Evolutionary conservation across 2,329 filamentous ascomycete genomes (phyloP).

Genomic region (Trichoderma simmonsii): DNA sequence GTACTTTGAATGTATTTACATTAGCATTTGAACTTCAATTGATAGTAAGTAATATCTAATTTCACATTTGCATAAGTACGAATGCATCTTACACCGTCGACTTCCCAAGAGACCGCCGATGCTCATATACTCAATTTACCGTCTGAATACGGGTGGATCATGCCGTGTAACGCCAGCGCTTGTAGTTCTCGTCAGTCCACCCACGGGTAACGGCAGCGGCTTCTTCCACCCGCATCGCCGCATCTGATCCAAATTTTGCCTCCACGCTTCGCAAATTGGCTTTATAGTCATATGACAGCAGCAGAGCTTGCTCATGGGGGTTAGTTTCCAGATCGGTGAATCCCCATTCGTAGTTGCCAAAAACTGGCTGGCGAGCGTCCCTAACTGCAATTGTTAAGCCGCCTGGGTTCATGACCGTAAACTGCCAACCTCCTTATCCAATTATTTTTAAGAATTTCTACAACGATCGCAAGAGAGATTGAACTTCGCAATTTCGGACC

Average conservation of each 20-base stretch:
- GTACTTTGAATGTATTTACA: not conserved
- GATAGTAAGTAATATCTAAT: not conserved
- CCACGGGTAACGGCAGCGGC: slow-evolving; percentile 33
- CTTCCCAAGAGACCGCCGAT: not conserved
- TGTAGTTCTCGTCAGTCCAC: slow-evolving; percentile 36
- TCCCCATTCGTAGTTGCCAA: slow-evolving; percentile 31
- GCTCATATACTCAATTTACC: not conserved
- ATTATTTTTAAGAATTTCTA: not conserved
- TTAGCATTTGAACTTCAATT: not conserved
- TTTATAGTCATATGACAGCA: slow-evolving; percentile 12
- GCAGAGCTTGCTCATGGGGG: slow-evolving; percentile 21
- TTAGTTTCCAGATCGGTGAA: slow-evolving; percentile 31
- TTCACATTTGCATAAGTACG: not conserved
- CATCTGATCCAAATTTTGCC: slow-evolving; percentile 26
- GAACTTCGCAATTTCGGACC: slow-evolving; percentile 34
- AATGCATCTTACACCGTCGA: not conserved
- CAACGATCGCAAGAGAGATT: slow-evolving; percentile 32
- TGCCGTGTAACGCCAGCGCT: slow-evolving; percentile 31
- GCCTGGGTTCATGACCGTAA: slow-evolving; percentile 28
- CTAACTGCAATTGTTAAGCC: slow-evolving; percentile 25
- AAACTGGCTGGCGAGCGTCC: slow-evolving; percentile 23
- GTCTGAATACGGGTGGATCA: not conserved
- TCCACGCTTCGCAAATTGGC: slow-evolving; percentile 24
- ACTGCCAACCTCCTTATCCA: slow-evolving; percentile 25
- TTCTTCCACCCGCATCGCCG: slow-evolving; percentile 33